phyloP scores from a whole-genome alignment of 495 filamentous ascomycete genomes.

The Letharia columbiana region DNA sequence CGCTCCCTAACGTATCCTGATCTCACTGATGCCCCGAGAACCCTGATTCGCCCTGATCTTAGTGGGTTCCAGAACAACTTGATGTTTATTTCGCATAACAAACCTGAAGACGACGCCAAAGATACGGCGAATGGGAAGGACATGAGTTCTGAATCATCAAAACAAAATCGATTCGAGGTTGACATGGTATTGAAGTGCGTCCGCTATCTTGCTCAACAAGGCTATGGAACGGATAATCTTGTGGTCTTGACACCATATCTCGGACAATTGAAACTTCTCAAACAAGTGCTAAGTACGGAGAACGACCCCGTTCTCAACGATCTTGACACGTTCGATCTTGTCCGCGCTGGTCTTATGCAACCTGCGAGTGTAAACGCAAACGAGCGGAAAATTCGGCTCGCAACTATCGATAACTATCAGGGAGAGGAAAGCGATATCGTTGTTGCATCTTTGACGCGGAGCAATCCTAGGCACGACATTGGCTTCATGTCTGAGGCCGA shows the following conservation, averaged over 20 bases:
- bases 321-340: conserved; percentile 57
- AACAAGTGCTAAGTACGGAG: conserved; percentile 44
- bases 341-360: conserved; percentile 56
- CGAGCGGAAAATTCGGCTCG: conserved; percentile 48
- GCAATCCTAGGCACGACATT: conserved; percentile 54
- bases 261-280: conserved; percentile 56
- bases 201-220: conserved; percentile 66
- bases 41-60: conserved; percentile 39
- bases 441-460: conserved; percentile 56
- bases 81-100: conserved; percentile 56
- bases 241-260: conserved; percentile 70
- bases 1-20: conserved; percentile 55
- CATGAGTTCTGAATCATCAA: conserved; percentile 39
- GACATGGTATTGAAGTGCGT: conserved; percentile 60
- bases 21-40: conserved; percentile 50
- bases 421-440: conserved; percentile 75
- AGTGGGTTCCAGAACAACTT: conserved; percentile 54
- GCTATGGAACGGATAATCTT: conserved; percentile 57
- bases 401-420: conserved; percentile 75
- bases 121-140: conserved; percentile 45
- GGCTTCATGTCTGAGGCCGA: conserved; percentile 56
- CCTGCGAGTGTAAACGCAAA: conserved; percentile 41
- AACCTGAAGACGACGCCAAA: conserved; percentile 41
- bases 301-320: conserved; percentile 60
- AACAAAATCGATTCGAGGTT: conserved; percentile 60